Conservation (phyloP, 2,329 filamentous ascomycete genomes). For the Diaporthe longicolla region DNA sequence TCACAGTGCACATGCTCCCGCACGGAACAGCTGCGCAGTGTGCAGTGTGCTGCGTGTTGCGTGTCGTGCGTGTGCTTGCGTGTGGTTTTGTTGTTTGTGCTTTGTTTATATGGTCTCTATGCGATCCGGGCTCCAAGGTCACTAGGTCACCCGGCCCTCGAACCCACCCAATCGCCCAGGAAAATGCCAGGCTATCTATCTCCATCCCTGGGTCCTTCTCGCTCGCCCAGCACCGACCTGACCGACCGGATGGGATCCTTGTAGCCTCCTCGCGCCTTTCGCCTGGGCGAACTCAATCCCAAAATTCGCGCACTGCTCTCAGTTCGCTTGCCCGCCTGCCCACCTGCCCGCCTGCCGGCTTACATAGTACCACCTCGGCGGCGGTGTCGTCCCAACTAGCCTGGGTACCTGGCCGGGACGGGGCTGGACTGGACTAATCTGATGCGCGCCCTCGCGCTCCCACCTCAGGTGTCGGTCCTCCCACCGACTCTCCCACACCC, state of each 20-base stretch:
- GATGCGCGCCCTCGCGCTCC: conserved; percentile 19
- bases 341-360: neutral
- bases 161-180: conserved; percentile 25
- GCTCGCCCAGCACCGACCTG: conserved; percentile 18
- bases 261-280: conserved; percentile 36
- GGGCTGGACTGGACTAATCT: conserved; percentile 1
- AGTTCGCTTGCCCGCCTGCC: neutral
- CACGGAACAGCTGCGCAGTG: neutral
- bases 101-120: conserved; percentile 8
- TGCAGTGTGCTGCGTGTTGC: no score
- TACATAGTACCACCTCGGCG: neutral
- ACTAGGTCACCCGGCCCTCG: conserved; percentile 2
- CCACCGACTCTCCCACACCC: neutral
- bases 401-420: neutral
- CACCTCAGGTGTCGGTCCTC: neutral
- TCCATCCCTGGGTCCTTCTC: conserved; percentile 11
- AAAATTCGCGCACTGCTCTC: conserved; percentile 37
- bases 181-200: conserved; percentile 2
- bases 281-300: conserved; percentile 34
- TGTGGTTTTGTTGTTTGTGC: conserved; percentile 10
- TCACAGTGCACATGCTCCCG: neutral
- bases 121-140: neutral
- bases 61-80: neutral
- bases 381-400: conserved; percentile 22
- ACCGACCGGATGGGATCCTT: conserved; percentile 32